These are phyloP conservation scores for Tolypocladium pustulatum DNA, from an alignment of 2,329 filamentous ascomycete genomes.

Conservation along the genomic window DNA sequence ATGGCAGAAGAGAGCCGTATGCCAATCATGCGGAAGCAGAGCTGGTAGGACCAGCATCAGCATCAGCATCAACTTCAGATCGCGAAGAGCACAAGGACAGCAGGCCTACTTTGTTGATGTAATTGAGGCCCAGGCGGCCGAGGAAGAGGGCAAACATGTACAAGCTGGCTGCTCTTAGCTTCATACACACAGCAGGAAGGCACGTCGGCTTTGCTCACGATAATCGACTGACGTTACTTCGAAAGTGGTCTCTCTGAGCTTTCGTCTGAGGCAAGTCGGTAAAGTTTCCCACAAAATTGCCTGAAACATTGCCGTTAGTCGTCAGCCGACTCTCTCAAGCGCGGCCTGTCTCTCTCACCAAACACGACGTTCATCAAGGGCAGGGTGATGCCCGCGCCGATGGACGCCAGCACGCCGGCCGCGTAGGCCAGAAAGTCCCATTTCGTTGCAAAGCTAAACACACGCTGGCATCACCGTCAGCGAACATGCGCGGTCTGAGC, in stretches of 20 bases:
- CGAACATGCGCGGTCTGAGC: not conserved
- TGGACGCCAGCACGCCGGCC: constrained; percentile 35
- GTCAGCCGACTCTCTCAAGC: not conserved
- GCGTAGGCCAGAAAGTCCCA: constrained; percentile 39
- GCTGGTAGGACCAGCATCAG: constrained; percentile 19
- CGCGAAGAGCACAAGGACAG: not conserved
- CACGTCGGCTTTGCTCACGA: constrained; percentile 21
- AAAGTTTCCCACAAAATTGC: constrained; percentile 37
- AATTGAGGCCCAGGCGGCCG: constrained; percentile 52
- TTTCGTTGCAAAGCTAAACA: constrained; percentile 43
- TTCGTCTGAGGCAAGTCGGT: constrained; percentile 23
- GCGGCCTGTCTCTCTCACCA: constrained; percentile 22
- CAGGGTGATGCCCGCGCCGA: constrained; percentile 42
- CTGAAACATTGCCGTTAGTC: constrained; percentile 12
- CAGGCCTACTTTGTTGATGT: constrained; percentile 40
- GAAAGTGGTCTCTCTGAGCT: constrained; percentile 27
- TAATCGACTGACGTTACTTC: constrained; percentile 29
- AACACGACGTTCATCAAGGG: constrained; percentile 52
- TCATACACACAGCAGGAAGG: not conserved
- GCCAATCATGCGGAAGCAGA: constrained; percentile 50
- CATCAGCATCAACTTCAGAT: not conserved
- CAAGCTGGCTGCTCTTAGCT: constrained; percentile 29
- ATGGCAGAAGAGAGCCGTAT: constrained; percentile 51
- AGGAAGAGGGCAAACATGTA: constrained; percentile 65
- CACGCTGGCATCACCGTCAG: constrained; percentile 20